These are phyloP conservation scores for Davidsoniella neocaledoniae DNA, from an alignment of 2,329 filamentous ascomycete species.

Conservation along the genomic window DNA sequence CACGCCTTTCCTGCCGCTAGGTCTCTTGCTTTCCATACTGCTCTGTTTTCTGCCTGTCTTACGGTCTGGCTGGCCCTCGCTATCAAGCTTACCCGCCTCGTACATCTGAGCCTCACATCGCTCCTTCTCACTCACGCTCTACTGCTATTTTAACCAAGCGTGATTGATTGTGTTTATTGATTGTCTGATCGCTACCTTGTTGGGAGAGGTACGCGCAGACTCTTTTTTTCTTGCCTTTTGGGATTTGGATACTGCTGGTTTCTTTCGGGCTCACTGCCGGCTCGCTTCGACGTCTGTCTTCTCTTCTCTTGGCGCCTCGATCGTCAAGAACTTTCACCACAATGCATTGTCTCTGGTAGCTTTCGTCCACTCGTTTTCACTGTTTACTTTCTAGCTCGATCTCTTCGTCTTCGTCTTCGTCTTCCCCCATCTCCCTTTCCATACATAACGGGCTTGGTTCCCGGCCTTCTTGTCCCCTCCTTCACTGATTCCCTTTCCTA, in stretches of 20 bases:
- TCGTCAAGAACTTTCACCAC: constrained; percentile 1
- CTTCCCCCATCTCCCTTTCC: neutral
- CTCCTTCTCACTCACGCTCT: too few relatives aligned
- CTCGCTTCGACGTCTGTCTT: neutral
- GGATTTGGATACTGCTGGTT: constrained; percentile 15
- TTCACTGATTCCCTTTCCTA: neutral
- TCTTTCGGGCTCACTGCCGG: constrained; percentile 20
- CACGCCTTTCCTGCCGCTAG: too few relatives aligned
- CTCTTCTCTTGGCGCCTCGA: neutral
- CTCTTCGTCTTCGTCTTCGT: neutral
- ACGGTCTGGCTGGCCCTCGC: too few relatives aligned
- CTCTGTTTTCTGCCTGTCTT: too few relatives aligned
- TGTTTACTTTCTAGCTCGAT: neutral
- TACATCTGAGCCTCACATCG: too few relatives aligned
- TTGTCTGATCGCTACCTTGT: neutral
- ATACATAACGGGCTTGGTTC: neutral
- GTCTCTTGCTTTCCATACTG: too few relatives aligned
- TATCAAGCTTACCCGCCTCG: too few relatives aligned
- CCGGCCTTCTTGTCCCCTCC: too few relatives aligned
- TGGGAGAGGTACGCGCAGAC: neutral
- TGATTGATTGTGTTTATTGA: neutral
- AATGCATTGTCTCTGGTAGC: constrained; percentile 10
- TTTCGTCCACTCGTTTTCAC: constrained; percentile 5
- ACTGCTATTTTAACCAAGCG: too few relatives aligned
- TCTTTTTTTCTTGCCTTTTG: neutral